These are phyloP conservation scores for Metarhizium humberi DNA, from an alignment of 2,329 filamentous ascomycete species.

Conservation along the genomic window DNA sequence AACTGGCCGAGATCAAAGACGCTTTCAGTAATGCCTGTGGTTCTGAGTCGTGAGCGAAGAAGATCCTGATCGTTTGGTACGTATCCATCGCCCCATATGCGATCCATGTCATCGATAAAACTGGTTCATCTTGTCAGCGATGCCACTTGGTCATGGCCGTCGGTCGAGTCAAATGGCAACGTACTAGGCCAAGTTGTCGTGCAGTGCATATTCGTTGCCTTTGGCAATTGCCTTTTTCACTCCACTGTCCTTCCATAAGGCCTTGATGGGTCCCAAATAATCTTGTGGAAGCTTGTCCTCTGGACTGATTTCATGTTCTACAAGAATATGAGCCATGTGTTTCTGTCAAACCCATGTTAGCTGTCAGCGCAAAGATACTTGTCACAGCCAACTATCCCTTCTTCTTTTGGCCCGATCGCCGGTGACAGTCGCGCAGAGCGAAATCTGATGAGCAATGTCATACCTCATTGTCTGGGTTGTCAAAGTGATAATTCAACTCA, in stretches of 20 bases:
- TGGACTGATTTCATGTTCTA: constrained; percentile 72
- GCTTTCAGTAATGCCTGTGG: constrained; percentile 93
- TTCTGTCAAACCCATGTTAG: constrained; percentile 39
- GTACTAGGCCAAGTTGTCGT: constrained; percentile 92
- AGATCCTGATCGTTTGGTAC: constrained; percentile 91
- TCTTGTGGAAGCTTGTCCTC: constrained; percentile 72
- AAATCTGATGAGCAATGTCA: constrained; percentile 17
- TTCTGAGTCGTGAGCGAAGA: constrained; percentile 92
- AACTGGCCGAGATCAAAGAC: constrained; percentile 92
- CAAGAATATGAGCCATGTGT: constrained; percentile 66
- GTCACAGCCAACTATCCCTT: no score
- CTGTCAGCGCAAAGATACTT: background rate
- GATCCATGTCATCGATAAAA: constrained; percentile 73
- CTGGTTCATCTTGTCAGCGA: constrained; percentile 32
- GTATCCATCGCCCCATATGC: constrained; percentile 68
- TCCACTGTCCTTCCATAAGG: constrained; percentile 73
- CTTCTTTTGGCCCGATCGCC: no score
- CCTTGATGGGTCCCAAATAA: constrained; percentile 72
- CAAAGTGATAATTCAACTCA: constrained; percentile 71
- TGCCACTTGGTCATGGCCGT: constrained; percentile 9
- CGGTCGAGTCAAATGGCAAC: constrained; percentile 22
- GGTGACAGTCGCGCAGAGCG: background rate
- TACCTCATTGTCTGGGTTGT: constrained; percentile 71
- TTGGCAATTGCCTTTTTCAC: constrained; percentile 83
- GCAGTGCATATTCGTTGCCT: constrained; percentile 92